phyloP scores from a whole-genome alignment of 257 asterid genomes.

The Haberlea rhodopensis region DNA sequence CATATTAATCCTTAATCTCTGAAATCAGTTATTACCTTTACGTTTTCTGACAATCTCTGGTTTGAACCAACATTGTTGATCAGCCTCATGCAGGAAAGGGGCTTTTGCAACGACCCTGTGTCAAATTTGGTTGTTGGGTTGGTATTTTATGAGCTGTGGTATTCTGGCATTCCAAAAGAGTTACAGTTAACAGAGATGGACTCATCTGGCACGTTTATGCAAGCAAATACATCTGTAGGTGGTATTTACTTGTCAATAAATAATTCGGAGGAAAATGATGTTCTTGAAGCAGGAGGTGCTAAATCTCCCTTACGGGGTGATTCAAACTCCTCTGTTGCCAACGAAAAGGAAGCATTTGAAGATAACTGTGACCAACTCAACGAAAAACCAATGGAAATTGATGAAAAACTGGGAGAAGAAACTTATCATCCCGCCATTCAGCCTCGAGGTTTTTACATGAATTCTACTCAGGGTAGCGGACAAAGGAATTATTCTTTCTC shows the following conservation, averaged over 20 bases:
- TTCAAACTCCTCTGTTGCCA: conserved; percentile 67
- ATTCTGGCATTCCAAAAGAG: conserved; percentile 55
- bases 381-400: conserved; percentile 34
- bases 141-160: conserved; percentile 68
- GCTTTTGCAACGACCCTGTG: conserved; percentile 53
- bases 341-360: conserved; percentile 41
- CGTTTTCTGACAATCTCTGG: conserved; percentile 12
- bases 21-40: background rate
- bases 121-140: conserved; percentile 81
- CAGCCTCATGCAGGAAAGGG: conserved; percentile 70
- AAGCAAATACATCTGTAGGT: conserved; percentile 38
- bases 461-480: conserved; percentile 42
- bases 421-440: conserved; percentile 30
- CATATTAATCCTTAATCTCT: conserved; percentile 2
- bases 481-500: conserved; percentile 31
- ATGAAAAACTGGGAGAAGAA: conserved; percentile 37
- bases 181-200: conserved; percentile 48
- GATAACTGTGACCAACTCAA: conserved; percentile 20
- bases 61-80: conserved; percentile 24
- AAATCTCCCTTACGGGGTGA: conserved; percentile 31
- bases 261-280: conserved; percentile 41
- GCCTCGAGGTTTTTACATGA: conserved; percentile 28
- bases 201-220: conserved; percentile 26
- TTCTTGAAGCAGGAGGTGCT: conserved; percentile 37
- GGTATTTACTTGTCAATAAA: conserved; percentile 34